phyloP scores from a whole-genome alignment of 2,329 filamentous ascomycete species.

The Aspergillus hortae region DNA sequence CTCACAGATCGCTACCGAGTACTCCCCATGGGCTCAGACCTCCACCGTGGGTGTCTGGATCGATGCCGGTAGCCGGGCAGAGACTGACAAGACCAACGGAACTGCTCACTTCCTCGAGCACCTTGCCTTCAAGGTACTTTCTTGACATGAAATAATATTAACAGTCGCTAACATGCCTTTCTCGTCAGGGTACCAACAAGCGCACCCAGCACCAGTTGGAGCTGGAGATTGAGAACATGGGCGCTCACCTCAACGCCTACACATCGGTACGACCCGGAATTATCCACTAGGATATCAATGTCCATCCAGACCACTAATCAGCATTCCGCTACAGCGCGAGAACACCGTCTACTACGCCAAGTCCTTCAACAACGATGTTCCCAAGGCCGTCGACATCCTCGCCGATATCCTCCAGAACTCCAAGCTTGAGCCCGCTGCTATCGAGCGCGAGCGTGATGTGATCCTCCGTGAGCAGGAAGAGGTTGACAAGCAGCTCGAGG shows the following conservation, averaged over 20 bases:
- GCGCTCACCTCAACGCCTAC: slow-evolving; percentile 98
- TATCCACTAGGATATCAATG: slow-evolving; percentile 12
- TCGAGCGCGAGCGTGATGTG: slow-evolving; percentile 96
- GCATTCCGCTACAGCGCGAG: slow-evolving; percentile 66
- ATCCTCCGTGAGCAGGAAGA: slow-evolving; percentile 98
- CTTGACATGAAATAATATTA: neutral
- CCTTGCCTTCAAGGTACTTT: slow-evolving; percentile 92
- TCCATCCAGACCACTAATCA: slow-evolving; percentile 4
- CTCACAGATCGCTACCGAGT: slow-evolving; percentile 86
- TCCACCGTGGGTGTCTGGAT: slow-evolving; percentile 99
- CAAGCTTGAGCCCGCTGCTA: slow-evolving; percentile 88
- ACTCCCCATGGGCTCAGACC: slow-evolving; percentile 97
- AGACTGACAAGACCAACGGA: slow-evolving; percentile 98
- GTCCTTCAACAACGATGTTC: slow-evolving; percentile 96
- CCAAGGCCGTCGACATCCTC: slow-evolving; percentile 94
- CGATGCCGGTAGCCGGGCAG: slow-evolving; percentile 94
- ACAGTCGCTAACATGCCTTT: neutral
- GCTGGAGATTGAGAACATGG: slow-evolving; percentile 99
- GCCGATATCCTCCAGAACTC: slow-evolving; percentile 99
- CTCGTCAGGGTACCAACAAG: slow-evolving; percentile 73
- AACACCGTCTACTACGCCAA: slow-evolving; percentile 99
- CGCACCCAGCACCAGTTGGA: slow-evolving; percentile 96
- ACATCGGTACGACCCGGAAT: slow-evolving; percentile 71
- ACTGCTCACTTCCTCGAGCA: slow-evolving; percentile 99
- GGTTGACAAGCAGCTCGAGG: slow-evolving; percentile 99